Base-by-base conservation (phyloP, 371 early-diverging fungal species). In the Circinella minor region DNA sequence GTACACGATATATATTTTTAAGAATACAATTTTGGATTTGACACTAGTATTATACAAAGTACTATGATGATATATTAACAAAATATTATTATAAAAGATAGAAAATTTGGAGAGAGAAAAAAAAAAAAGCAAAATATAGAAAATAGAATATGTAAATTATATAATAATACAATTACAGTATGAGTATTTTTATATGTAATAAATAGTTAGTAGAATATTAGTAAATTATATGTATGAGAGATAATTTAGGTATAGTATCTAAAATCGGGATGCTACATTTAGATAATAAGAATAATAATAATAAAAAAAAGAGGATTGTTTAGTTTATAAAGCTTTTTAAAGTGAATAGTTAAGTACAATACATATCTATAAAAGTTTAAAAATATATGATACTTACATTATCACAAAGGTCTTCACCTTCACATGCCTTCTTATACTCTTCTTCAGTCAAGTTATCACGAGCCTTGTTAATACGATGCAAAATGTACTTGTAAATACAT, bases 391-490 rank as follows among this genome's bases (percentile, higher is more conserved):
- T 18, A 57, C 78, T 64, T 71, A 78, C 78, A 63, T 43, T 69
- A 78, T 89, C 89, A 63, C 87, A 87, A 15, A 83, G 77, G 1
- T 89, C 83, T 36, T 77, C 77, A 10, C 82, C 81, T 36, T 73
- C 54, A 11, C 81, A 75, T 47, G 87, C 89, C 20, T 73, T 67
- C 11, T 65, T 76, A 65, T 73, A 82, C 71, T 86, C 79, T 70
- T 89, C 89, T 8, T 77, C 43, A 4, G 70, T 46, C 47, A 70
- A 34, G 20, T 63, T 59, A 3, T 70, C 65, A 18, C 70, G 70
- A 47, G 55, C 47, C 65, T 70, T 70, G 60, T 70, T 70, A 27
- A 70, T 70, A 4, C 59, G 55, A 18, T 61, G 39, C 61, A 86
- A 67, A 17, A 78, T 43, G 34, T 49, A 81, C 66, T 89, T 86